Percentiles rank a stretch among this genome's conserved stretches.
These are phyloP conservation scores for Maudiozyma saulgeensis DNA, from an alignment of 805 yeast species.

Conservation along the genomic window DNA sequence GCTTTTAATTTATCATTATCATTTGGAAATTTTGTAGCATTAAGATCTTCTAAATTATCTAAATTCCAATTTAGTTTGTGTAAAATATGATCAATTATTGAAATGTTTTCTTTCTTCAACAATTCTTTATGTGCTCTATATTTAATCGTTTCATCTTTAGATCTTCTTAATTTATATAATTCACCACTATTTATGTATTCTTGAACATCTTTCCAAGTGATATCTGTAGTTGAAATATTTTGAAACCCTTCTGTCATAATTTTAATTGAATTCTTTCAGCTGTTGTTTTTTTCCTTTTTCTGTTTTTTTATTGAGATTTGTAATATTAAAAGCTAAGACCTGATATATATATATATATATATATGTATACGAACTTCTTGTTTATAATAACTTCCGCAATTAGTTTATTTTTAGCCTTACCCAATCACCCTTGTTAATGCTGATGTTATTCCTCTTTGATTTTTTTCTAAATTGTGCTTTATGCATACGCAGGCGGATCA, in stretches of 20 bases:
- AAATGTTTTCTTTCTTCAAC: slow-evolving; percentile 29
- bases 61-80: slow-evolving; percentile 44
- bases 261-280: background rate
- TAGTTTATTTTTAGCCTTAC: no score
- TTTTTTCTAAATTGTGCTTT: no score
- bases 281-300: background rate
- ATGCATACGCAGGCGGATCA: no score
- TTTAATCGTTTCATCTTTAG: slow-evolving; percentile 32
- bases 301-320: background rate
- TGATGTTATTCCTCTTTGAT: no score
- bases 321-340: no score
- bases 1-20: slow-evolving; percentile 16
- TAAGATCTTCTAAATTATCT: slow-evolving; percentile 16
- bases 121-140: slow-evolving; percentile 39
- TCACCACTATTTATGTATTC: slow-evolving; percentile 33
- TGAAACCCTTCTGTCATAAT: slow-evolving; percentile 1
- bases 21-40: slow-evolving; percentile 11
- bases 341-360: no score
- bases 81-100: slow-evolving; percentile 42
- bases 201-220: slow-evolving; percentile 38
- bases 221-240: slow-evolving; percentile 7
- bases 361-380: no score
- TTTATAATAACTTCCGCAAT: no score
- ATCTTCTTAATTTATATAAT: slow-evolving; percentile 42
- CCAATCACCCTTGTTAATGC: no score